Evolutionary conservation across 768 basidiomycete genomes (phyloP), one percentile per base, ranked within the genome.

Genomic region (Termitomyces sp.): DNA sequence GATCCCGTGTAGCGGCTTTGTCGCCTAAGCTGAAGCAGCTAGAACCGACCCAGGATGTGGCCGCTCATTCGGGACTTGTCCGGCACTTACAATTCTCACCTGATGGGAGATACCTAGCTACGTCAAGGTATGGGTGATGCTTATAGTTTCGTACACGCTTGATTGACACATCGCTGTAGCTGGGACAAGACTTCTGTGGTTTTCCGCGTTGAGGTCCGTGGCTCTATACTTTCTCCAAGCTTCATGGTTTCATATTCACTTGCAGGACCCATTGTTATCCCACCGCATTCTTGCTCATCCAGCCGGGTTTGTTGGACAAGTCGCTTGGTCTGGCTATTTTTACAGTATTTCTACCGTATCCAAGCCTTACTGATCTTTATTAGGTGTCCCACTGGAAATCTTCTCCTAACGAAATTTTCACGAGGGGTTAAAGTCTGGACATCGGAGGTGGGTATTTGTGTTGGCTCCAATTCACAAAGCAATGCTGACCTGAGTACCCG

Each of bases 11-110:
- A 5, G 74, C 81, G 23, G 69, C 69, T 7, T 69, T 89, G 44
- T 72, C 78, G n/a, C 82, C 84, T 16, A 83, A 79, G 60, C 69
- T 91, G 54, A 76, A 74, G 57, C 74, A 72, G 43, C 65, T 90
- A 61, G 75, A 79, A 53, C 68, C 79, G 9, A 83, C 82, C 0
- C 81, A 89, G 63, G 85, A 84, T 59, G 68, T 88, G 21, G 78
- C 79, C 10, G 83, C 83, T 5, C 89, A 90, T 68, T 72, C 76
- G 52, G 87, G 85, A 7, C 78, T 89, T 29, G 88, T 91, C 17
- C 69, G 84, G 53, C 85, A 89, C 68, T 67, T 91, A 64, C 84
- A 89, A 67, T 91, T 90, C 71, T 89, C 86, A 1, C 88, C 87
- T 1, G 82, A 89, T 67, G 89, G 89, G 19, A 83, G 78, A 65